Evolutionary conservation across 2,329 filamentous ascomycete species (phyloP).

Genomic region (Colletotrichum salicis): DNA sequence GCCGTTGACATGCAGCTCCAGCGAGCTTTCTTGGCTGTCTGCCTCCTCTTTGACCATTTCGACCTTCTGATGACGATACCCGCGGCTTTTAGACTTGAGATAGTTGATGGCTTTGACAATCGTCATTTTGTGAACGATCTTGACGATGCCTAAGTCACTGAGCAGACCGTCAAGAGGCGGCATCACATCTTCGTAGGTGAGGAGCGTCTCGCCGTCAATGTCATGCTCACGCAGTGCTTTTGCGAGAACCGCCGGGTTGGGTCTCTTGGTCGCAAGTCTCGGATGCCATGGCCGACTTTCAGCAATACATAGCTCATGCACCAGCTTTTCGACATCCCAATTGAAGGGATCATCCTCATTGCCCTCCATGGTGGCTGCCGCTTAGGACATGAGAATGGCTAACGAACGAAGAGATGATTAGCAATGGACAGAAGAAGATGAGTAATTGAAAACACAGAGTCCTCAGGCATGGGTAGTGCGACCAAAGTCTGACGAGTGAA

Average conservation of each 20-base stretch:
- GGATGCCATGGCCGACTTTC: conserved; percentile 57
- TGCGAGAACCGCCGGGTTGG: conserved; percentile 65
- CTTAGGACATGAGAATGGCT: conserved; percentile 12
- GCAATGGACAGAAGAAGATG: neutral
- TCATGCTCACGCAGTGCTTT: conserved; percentile 67
- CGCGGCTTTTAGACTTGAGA: conserved; percentile 35
- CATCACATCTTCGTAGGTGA: conserved; percentile 65
- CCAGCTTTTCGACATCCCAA: conserved; percentile 77
- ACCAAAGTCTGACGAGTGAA: neutral
- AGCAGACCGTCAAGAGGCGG: conserved; percentile 60
- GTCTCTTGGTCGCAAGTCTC: conserved; percentile 52
- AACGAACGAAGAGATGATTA: neutral
- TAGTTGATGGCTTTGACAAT: conserved; percentile 65
- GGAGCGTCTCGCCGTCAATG: conserved; percentile 72
- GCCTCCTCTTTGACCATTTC: neutral
- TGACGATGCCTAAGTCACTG: conserved; percentile 65
- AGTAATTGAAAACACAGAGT: neutral
- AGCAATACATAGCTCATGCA: conserved; percentile 70
- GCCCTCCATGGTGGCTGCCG: conserved; percentile 41
- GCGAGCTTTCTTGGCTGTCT: neutral
- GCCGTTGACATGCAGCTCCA: conserved; percentile 1
- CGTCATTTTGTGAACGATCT: conserved; percentile 66
- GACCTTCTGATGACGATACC: conserved; percentile 31
- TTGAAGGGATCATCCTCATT: conserved; percentile 72
- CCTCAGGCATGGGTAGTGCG: neutral